These are phyloP conservation scores for Quercus lobata DNA, from an alignment of 331 rosid species.

Conservation along the genomic window DNA sequence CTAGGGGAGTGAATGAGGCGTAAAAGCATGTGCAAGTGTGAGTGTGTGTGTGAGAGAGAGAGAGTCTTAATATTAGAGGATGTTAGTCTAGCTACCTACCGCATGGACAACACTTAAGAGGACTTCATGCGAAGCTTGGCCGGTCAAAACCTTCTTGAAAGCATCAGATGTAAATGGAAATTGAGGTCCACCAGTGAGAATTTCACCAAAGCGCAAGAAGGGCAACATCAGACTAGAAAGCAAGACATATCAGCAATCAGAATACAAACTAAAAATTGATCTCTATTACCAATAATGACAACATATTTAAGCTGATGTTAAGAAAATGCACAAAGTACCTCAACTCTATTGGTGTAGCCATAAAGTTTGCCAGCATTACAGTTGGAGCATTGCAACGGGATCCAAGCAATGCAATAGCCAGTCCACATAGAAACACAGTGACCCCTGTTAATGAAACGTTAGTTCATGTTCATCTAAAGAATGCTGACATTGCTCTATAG, in stretches of 20 bases:
- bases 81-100: constrained; percentile 41
- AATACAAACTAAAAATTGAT: not conserved
- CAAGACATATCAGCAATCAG: constrained; percentile 2
- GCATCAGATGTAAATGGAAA: constrained; percentile 88
- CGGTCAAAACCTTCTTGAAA: constrained; percentile 70
- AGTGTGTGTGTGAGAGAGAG: not conserved
- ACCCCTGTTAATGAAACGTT: constrained; percentile 55
- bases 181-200: constrained; percentile 71
- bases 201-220: constrained; percentile 89
- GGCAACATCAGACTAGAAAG: constrained; percentile 71
- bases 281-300: not conserved
- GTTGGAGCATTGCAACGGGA: constrained; percentile 80
- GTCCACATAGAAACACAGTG: constrained; percentile 69
- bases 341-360: constrained; percentile 83
- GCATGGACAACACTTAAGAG: constrained; percentile 66
- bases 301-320: not conserved
- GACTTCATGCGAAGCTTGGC: constrained; percentile 73
- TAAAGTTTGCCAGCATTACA: constrained; percentile 73
- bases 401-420: constrained; percentile 68
- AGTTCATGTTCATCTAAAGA: constrained; percentile 1
- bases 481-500: not conserved
- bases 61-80: not conserved
- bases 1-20: not conserved
- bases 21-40: not conserved
- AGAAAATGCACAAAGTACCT: constrained; percentile 43